Base-by-base conservation (phyloP, 2,329 filamentous ascomycete genomes). In the Aspergillus fijiensis region DNA sequence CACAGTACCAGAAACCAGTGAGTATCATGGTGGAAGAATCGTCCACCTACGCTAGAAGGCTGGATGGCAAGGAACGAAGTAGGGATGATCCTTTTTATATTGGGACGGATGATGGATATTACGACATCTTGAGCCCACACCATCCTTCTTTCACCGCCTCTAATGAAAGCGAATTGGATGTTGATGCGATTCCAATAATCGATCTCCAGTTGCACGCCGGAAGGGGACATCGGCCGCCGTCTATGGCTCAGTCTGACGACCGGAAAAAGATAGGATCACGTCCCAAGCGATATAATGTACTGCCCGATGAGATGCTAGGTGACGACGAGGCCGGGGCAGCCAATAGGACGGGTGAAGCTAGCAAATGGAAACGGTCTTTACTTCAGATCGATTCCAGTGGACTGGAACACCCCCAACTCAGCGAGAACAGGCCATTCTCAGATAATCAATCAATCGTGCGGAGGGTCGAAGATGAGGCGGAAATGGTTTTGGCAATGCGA, bases 81-180 rank as follows among this genome's bases (percentile, higher is more conserved):
- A 90, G 85, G 67, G 94, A 98, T 71, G 95, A 99, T 69, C 95
- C 95, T 0, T 99, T 96, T 74, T 99, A 99, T 72, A 98, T 99
- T 70, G 82, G 81, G 25, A 76, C 79, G 7, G 78, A 78, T 42
- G 81, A 80, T 27, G 80, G 77, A 48, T 77, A 79, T 0, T 86
- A 85, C 4, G 85, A 86, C 35, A 84, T 84, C 5, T 89, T 89
- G 0, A 94, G 90, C 0, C 91, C 91, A 0, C 87, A 95, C 53
- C 90, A 94, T 70, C 90, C 86, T 65, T 91, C 95, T 59, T 80
- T 90, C 3, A 84, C 86, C 60, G 87, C 83, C 60, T 87, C 86
- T 59, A 93, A 94, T 70, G 89, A 88, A 2, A 87, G 89, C 2
- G 89, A 90, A 49, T 80, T 98, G 9, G 94, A 99, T 72, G 89